Base-by-base conservation (phyloP, 331 rosid species). In the Telfairia occidentalis region DNA sequence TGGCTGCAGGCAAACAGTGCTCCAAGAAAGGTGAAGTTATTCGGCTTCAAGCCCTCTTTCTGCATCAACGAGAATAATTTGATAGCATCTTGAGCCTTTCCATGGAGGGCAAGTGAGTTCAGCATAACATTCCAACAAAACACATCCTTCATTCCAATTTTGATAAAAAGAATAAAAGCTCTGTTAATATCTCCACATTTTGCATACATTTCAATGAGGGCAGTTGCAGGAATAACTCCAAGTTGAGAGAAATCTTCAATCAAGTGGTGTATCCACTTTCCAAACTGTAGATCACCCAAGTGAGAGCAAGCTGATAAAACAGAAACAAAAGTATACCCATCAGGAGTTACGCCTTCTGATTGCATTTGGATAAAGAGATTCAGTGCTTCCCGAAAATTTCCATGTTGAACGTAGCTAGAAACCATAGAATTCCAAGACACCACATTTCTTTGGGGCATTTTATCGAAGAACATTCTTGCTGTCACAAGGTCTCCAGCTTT, bases 391-490 rank as follows among this genome's bases (percentile, higher is more conserved):
- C 74, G 74, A 35, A 54, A 76, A 35, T 28, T 38, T 42, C 77
- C 63, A 48, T 50, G 55, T 24, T 73, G 78, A 77, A 67, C 60
- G 58, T 77, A 81, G 72, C 78, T 43, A 5, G 78, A 72, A 26
- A 81, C 67, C 84, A 81, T 77, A 5, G 76, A 78, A 45, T 81
- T 81, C 84, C 82, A 77, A n/a, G 82, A 74, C 34, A 81, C 82
- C 16, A 78, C 67, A 64, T 77, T 81, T 77, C 73, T 73, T 46
- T 79, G 66, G 0, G 84, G 84, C 82, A 74, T 81, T 81, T 24
- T 57, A 71, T 67, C 5, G 4, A 81, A 81, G 37, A 55, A 45
- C 15, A 46, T 66, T 66, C 77, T 78, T 1, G 84, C 82, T 5
- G 79, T 77, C 16, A 3, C 21, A 35, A 78, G 74, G 13, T 78